These are phyloP conservation scores for Candida jianshihensis DNA, from an alignment of 805 yeast genomes.

Conservation along the genomic window DNA sequence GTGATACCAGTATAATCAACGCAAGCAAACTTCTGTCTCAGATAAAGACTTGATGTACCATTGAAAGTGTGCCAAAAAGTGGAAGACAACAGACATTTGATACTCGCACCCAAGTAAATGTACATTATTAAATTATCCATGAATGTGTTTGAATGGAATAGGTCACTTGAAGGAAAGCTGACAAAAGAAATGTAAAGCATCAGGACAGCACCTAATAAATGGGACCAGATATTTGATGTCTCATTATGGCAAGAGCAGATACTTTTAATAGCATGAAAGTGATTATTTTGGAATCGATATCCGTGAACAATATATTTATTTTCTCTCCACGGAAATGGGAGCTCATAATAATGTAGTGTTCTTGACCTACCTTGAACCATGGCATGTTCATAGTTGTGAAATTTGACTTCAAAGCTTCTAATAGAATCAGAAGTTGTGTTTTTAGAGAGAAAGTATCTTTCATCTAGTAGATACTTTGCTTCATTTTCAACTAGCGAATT, in stretches of 20 bases:
- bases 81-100: slow-evolving; percentile 73
- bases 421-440: slow-evolving; percentile 15
- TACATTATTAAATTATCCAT: slow-evolving; percentile 47
- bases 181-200: slow-evolving; percentile 48
- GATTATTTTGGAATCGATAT: slow-evolving; percentile 71
- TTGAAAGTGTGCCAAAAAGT: slow-evolving; percentile 89
- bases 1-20: slow-evolving; percentile 95
- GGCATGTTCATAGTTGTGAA: slow-evolving; percentile 43
- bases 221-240: slow-evolving; percentile 91
- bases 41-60: slow-evolving; percentile 55
- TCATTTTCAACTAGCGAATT: slow-evolving; percentile 27
- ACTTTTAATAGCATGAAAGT: slow-evolving; percentile 50
- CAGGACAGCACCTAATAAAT: slow-evolving; percentile 59
- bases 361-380: slow-evolving; percentile 33
- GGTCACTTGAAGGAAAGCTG: slow-evolving; percentile 58
- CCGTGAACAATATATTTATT: slow-evolving; percentile 81
- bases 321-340: slow-evolving; percentile 92
- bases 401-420: slow-evolving; percentile 25
- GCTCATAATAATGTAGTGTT: slow-evolving; percentile 71
- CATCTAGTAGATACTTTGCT: slow-evolving; percentile 12
- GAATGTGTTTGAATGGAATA: slow-evolving; percentile 34
- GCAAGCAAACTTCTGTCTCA: slow-evolving; percentile 79
- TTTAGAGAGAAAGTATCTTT: slow-evolving; percentile 4
- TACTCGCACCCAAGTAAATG: slow-evolving; percentile 62
- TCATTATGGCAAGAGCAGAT: slow-evolving; percentile 73